Evolutionary conservation across 2,329 filamentous ascomycete genomes (phyloP), one percentile per base, ranked within the genome.

Genomic region (Rhexocercosporidium sp.): DNA sequence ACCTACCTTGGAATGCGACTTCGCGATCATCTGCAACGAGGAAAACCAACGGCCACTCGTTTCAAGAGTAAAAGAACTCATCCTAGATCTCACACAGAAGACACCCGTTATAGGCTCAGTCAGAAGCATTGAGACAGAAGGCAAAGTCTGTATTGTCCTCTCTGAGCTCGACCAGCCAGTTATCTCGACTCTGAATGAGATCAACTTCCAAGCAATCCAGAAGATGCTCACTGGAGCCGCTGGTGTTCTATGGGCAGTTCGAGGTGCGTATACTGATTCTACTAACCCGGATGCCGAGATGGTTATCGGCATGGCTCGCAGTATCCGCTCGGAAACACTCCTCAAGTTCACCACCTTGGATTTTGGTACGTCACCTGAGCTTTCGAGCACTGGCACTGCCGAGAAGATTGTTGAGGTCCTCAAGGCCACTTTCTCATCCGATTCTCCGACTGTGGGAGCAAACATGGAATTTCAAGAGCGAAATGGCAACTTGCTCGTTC

Each of bases 191-290:
- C 82, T 85, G 78, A 71, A 70, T 1, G 72, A 79, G 11, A 12
- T 70, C 0, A 73, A 79, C 4, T 88, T 85, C 67, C 62, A 77
- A 0, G 47, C 71, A 1, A 79, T 88, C 31, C 79, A 82, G 31
- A 69, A 71, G 0, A 71, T 88, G 18, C 73, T 83, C 2, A 71
- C 73, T 4, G 62, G 61, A 1, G 75, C 80, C 0, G 78, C 77
- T 18, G 78, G 80, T 1, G 70, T 87, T 1, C 56, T 87, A 1
- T 88, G 85, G 84, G 68, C 85, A 20, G 83, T 83, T 0, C 75
- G 76, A 0, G 81, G 81, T 3, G 82, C 81, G 1, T 79, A 82
- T 34, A 79, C 69, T 73, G 76, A 76, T 41, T 68, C 72, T 59
- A 41, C 68, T 1, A 69, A 71, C 22, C 73, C 73, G 16, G 64